Evolutionary conservation across 2,329 filamentous ascomycete species (phyloP), one percentile per base, ranked within the genome.

Genomic region (Golovinomyces cichoracearum): DNA sequence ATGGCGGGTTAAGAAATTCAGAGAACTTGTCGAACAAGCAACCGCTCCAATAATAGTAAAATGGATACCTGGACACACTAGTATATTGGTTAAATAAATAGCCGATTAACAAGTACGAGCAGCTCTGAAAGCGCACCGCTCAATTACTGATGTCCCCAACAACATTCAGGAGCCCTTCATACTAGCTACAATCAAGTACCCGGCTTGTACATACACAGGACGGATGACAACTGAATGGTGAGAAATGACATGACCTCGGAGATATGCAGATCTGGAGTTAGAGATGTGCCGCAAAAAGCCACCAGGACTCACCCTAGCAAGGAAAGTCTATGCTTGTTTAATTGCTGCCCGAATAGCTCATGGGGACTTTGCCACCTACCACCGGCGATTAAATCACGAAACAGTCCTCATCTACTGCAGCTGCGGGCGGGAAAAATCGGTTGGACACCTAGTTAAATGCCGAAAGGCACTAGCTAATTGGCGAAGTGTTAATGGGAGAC

Each of bases 121-220:
- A 9, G 15, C 33, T 10, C 15, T 5, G 7, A 15, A 17, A 5
- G 7, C 33, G 15, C 7, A 10, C 15, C 33, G 7, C 7, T 10
- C 78, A 50, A 68, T 76, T 15, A 76, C 77, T 12, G 69, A 75
- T 47, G 57, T 15, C 5, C 5, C 33, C 15, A n/a, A 17, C 7
- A 37, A 37, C 33, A 37, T 37, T 5, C 15, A 9, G 33, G 15
- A n/a, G 33, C 33, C 15, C 5, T n/a, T 37, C 7, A 37, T 15
- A 37, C 15, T 37, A 5, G 33, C 33, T 15, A 37, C 7, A 17
- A 37, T 37, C 15, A 37, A 37, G 15, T n/a, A 5, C 33, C 33
- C 9, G 33, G 15, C 33, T 15, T 15, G 15, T 10, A 15, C 15
- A 9, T 9, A 5, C 7, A n/a, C 15, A n/a, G 6, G 13, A 29